Conservation (phyloP, 2,329 filamentous ascomycete genomes). For the Metarhizium humberi region DNA sequence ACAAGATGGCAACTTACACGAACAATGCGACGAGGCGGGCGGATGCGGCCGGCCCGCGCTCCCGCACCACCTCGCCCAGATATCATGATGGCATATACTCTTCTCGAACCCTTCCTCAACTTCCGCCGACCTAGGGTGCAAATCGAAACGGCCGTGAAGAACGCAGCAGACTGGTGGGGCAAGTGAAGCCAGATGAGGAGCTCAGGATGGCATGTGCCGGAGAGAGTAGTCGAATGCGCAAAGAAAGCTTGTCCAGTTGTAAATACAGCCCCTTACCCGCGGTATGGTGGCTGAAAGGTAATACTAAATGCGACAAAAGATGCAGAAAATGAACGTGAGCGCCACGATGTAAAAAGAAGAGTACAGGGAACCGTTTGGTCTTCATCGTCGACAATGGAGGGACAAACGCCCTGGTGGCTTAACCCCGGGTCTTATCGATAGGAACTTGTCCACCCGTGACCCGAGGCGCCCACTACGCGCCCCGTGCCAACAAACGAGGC, state of each 20-base stretch:
- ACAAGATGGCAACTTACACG: conserved; percentile 24
- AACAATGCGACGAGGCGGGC: conserved; percentile 32
- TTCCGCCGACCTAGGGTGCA: neutral
- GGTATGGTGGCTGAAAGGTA: too few species aligned
- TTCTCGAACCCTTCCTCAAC: neutral
- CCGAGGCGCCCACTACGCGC: neutral
- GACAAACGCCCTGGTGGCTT: neutral
- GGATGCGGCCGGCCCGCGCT: conserved; percentile 29
- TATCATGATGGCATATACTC: conserved; percentile 28
- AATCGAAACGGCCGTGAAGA: neutral
- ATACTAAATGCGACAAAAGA: too few species aligned
- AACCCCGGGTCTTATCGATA: conserved; percentile 3
- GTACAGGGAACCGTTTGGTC: neutral
- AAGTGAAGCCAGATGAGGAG: neutral
- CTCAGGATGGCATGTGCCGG: neutral
- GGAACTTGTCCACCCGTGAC: neutral
- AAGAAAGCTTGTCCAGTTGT: too few species aligned
- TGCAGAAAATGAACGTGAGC: neutral
- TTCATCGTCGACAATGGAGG: neutral
- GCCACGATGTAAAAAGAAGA: neutral
- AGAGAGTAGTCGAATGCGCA: neutral
- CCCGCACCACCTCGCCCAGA: conserved; percentile 37
- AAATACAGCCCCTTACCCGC: too few species aligned
- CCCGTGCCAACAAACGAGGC: neutral
- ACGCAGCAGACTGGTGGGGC: neutral